Evolutionary conservation across 805 yeast species (phyloP), one percentile per base, ranked within the genome.

Genomic region (Soucietia sequanensis): DNA sequence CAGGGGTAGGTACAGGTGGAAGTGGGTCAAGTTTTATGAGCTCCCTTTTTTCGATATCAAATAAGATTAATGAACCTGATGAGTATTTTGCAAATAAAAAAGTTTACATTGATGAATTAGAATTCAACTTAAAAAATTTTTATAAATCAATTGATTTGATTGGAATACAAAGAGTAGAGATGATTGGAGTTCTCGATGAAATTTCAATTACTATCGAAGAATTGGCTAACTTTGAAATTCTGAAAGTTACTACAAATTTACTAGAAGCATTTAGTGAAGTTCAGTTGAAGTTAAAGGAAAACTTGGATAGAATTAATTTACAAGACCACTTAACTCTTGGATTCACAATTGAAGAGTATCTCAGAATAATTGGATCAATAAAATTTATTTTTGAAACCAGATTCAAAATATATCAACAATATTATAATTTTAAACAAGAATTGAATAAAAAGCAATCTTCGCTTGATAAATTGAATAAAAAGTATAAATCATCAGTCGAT

Each of bases 241-340:
- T 85, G 44, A 77, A 75, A 46, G 68, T 70, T 12, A 71, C 87
- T 2, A 72, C 81, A 6, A 76, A 75, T n/a, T 65, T 88, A 9
- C 70, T 91, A 38, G 58, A 63, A 14, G 80, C 81, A 37, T 89
- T 90, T 56, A 79, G 89, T 23, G 79, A 78, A 22, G 76, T 86
- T 6, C 91, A 90, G 52, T 50, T 65, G 22, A 76, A 84, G 43
- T 72, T 90, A 17, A 79, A 79, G 47, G 91, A 86, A 34, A 69
- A 86, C 30, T 65, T 87, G 30, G 89, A 81, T 43, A 75, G 96
- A 41, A 80, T 84, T 41, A 81, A 88, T 39, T 60, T 84, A 60
- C 95, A 87, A 56, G 97, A 91, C 46, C 78, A 89, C 50, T 65
- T 91, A 42, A 88, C 96, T 0, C 63, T 91, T 30, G 95, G 95